Conservation (phyloP, 2,329 filamentous ascomycete genomes). For the Hymenoscyphus infarciens region DNA sequence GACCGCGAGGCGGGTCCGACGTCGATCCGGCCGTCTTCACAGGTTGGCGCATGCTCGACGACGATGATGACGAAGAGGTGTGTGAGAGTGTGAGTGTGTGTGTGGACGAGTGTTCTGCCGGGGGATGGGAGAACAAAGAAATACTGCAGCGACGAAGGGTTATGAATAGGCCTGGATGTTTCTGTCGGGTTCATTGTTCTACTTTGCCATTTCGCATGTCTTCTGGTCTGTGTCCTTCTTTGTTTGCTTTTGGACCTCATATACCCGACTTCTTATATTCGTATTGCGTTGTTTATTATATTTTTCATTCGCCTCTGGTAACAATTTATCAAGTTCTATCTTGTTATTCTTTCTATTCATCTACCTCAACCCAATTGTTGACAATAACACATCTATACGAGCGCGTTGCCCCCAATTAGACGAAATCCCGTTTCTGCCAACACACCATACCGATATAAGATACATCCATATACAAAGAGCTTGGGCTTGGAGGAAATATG, state of each 20-base stretch:
- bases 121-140: background rate
- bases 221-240: background rate
- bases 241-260: background rate
- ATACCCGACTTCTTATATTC: background rate
- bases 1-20: slow-evolving; percentile 10
- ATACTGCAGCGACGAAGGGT: background rate
- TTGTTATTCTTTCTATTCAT: background rate
- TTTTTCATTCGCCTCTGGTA: background rate
- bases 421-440: background rate
- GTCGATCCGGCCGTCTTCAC: background rate
- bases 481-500: slow-evolving; percentile 20
- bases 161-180: slow-evolving; percentile 3
- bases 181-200: slow-evolving; percentile 2
- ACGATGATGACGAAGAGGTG: background rate
- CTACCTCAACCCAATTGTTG: background rate
- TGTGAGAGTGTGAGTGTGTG: background rate
- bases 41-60: background rate
- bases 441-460: background rate
- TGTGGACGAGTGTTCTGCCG: background rate
- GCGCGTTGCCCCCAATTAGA: background rate
- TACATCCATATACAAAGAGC: background rate
- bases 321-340: background rate
- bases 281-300: background rate
- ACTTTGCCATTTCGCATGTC: background rate
- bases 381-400: background rate